Evolutionary conservation across 441 rosid genomes (phyloP).

Genomic region (Populus hybrid): DNA sequence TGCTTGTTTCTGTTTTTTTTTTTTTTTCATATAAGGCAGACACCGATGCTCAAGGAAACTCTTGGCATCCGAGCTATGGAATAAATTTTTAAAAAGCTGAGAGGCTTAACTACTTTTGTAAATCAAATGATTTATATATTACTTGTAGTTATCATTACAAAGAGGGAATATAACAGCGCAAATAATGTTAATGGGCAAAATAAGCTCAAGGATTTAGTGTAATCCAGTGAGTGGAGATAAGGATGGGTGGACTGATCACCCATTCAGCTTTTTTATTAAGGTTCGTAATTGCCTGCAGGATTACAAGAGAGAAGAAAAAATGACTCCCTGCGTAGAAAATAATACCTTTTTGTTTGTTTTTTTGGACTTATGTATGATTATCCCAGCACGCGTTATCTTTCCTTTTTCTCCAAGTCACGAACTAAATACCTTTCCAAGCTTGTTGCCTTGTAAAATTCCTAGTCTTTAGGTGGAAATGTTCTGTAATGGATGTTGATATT

Average conservation of each 20-base stretch:
- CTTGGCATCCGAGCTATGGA: too few relatives aligned
- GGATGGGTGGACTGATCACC: not conserved
- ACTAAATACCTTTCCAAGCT: constrained; percentile 8
- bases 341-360: not conserved
- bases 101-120: not conserved
- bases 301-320: not conserved
- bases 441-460: not conserved
- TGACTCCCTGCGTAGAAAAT: constrained; percentile 6
- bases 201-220: constrained; percentile 4
- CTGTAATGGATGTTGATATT: not conserved
- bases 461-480: constrained; percentile 9
- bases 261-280: not conserved
- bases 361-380: constrained; percentile 35
- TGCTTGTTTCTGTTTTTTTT: too few relatives aligned
- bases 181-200: not conserved
- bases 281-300: not conserved
- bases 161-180: not conserved
- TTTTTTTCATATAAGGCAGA: too few relatives aligned
- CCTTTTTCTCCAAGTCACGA: constrained; percentile 19
- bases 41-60: too few relatives aligned
- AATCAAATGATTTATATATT: not conserved
- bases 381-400: constrained; percentile 38
- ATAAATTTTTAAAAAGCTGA: not conserved
- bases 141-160: not conserved
- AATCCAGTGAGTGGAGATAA: constrained; percentile 1